Evolutionary conservation across 768 basidiomycete genomes (phyloP).

Genomic region (Termitomyces sp.): DNA sequence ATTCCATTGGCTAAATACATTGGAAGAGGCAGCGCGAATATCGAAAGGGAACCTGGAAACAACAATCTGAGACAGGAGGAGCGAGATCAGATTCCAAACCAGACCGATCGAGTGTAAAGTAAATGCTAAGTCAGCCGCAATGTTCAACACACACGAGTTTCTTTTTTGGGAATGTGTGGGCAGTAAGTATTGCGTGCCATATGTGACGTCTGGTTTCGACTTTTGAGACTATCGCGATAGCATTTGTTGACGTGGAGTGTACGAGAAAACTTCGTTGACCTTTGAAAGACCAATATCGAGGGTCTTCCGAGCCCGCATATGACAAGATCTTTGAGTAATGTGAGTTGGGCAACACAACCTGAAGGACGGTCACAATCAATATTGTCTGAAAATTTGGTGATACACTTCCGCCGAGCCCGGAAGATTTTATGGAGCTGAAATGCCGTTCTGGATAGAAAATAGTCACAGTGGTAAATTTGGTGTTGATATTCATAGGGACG

Average conservation of each 20-base stretch:
- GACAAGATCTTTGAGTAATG: no score
- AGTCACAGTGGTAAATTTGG: background rate
- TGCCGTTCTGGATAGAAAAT: background rate
- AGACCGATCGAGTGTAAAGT: background rate
- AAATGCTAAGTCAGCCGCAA: background rate
- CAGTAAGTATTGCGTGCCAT: background rate
- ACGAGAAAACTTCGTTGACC: no score
- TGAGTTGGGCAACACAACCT: no score
- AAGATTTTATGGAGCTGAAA: background rate
- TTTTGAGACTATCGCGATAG: no score
- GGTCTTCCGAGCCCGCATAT: no score
- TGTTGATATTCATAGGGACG: background rate
- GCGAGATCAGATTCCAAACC: background rate
- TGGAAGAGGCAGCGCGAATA: no score
- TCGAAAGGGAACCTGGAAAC: background rate
- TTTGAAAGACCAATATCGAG: no score
- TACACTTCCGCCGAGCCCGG: background rate
- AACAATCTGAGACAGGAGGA: background rate
- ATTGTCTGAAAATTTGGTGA: background rate
- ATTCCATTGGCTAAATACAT: background rate
- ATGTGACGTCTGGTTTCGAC: background rate
- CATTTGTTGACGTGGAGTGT: background rate
- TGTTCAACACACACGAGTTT: background rate
- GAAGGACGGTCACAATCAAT: background rate
- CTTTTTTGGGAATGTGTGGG: background rate